Evolutionary conservation across 129 eudicot species (phyloP).

Genomic region (Calendula officinalis): DNA sequence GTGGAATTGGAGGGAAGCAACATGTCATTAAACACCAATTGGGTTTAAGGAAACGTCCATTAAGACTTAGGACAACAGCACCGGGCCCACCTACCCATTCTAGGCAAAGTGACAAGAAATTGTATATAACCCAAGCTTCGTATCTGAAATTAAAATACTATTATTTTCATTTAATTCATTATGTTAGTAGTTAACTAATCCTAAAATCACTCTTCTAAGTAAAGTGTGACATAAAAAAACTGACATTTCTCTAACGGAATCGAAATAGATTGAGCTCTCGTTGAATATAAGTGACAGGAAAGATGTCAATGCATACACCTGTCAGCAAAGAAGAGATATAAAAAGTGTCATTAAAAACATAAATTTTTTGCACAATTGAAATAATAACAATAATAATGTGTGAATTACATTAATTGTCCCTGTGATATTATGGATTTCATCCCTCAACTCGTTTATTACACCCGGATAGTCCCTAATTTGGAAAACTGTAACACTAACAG

Average conservation of each 20-base stretch:
- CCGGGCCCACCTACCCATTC: constrained; percentile 99
- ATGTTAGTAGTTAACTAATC: background rate
- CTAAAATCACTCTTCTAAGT: background rate
- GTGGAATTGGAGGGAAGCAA: too few species aligned
- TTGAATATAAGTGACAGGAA: constrained; percentile 66
- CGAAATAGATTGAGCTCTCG: constrained; percentile 58
- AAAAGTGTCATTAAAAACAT: too few species aligned
- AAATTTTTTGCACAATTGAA: too few species aligned
- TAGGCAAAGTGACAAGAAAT: constrained; percentile 78
- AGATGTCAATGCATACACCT: constrained; percentile 78
- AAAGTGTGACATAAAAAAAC: constrained; percentile 20
- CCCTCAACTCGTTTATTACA: too few species aligned
- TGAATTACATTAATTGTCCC: too few species aligned
- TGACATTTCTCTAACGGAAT: constrained; percentile 84
- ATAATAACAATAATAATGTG: too few species aligned
- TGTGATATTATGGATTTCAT: too few species aligned
- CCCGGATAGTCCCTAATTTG: too few species aligned
- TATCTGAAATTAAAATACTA: constrained; percentile 52
- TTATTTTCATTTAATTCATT: too few species aligned
- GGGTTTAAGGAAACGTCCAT: constrained; percentile 68
- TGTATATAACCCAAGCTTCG: constrained; percentile 97
- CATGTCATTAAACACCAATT: constrained; percentile 40
- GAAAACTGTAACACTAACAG: too few species aligned
- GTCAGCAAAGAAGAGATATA: constrained; percentile 7
- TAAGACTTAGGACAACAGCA: constrained; percentile 75